phyloP scores from a whole-genome alignment of 2,329 filamentous ascomycete genomes.

The Beauveria asiatica region DNA sequence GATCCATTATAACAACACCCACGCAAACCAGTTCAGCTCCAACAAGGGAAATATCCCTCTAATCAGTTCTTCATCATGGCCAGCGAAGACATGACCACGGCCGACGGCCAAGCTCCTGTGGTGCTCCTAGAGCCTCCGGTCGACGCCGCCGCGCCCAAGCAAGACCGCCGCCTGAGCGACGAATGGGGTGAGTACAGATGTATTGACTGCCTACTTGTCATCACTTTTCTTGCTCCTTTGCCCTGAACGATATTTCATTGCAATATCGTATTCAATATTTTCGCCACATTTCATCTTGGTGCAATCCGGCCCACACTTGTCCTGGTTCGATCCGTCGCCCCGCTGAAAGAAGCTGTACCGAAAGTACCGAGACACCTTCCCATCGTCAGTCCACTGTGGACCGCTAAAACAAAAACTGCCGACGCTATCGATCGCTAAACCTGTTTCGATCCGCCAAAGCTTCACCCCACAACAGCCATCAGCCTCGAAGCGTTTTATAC shows the following conservation, averaged over 20 bases:
- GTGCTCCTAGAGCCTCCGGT: slow-evolving; percentile 24
- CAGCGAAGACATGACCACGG: slow-evolving; percentile 16
- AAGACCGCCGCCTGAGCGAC: slow-evolving; percentile 31
- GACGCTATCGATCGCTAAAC: too few relatives aligned
- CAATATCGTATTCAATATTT: too few relatives aligned
- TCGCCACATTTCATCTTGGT: background rate
- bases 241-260: background rate
- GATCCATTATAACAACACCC: too few relatives aligned
- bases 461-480: too few relatives aligned
- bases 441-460: too few relatives aligned
- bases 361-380: background rate
- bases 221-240: background rate
- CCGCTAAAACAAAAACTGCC: too few relatives aligned
- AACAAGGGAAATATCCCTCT: background rate
- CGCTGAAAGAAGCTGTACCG: background rate
- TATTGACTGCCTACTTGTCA: background rate
- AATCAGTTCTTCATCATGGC: slow-evolving; percentile 13
- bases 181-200: slow-evolving; percentile 37
- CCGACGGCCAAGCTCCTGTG: slow-evolving; percentile 15
- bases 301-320: background rate
- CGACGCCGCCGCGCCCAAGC: slow-evolving; percentile 14
- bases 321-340: background rate
- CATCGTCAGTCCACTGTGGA: background rate
- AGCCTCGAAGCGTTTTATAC: too few relatives aligned
- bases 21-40: too few relatives aligned